Conservation (phyloP, 2,329 filamentous ascomycete genomes). For the Nannizzia gypsea region DNA sequence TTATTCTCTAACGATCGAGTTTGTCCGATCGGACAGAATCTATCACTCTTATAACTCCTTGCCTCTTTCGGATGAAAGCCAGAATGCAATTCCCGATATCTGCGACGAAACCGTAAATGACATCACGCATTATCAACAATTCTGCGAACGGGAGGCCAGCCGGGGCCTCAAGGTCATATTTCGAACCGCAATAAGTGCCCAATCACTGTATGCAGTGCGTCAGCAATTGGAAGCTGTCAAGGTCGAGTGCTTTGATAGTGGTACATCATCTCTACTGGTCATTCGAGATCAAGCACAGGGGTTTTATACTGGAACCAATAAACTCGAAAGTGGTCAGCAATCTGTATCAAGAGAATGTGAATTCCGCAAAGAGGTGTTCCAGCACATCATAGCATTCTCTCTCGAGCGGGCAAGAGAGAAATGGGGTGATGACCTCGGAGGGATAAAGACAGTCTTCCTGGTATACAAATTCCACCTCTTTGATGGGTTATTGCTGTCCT, state of each 20-base stretch:
- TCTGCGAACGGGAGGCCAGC: not conserved
- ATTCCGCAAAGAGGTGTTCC: not conserved
- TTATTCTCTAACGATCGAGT: not conserved
- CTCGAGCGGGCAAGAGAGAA: not conserved
- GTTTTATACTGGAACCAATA: conserved; percentile 2
- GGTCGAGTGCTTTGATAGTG: not conserved
- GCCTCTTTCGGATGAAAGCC: not conserved
- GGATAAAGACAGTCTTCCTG: not conserved
- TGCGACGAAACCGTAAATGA: conserved; percentile 5
- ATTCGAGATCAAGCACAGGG: conserved; percentile 3
- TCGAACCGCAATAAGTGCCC: conserved; percentile 3
- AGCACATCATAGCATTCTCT: not conserved
- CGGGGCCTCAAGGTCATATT: not conserved
- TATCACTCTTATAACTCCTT: conserved; percentile 5
- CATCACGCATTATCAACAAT: not conserved
- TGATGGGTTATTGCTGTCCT: conserved; percentile 2
- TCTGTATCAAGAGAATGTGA: not conserved
- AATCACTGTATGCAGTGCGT: conserved; percentile 3
- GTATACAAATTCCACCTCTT: conserved; percentile 5
- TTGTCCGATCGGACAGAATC: conserved; percentile 1
- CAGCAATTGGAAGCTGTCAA: not conserved
- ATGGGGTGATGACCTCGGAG: not conserved
- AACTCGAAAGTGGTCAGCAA: not conserved
- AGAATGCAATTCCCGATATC: not conserved
- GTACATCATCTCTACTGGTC: not conserved